Evolutionary conservation across 345 rosid species (phyloP).

Genomic region (Gossypioides kirkii): DNA sequence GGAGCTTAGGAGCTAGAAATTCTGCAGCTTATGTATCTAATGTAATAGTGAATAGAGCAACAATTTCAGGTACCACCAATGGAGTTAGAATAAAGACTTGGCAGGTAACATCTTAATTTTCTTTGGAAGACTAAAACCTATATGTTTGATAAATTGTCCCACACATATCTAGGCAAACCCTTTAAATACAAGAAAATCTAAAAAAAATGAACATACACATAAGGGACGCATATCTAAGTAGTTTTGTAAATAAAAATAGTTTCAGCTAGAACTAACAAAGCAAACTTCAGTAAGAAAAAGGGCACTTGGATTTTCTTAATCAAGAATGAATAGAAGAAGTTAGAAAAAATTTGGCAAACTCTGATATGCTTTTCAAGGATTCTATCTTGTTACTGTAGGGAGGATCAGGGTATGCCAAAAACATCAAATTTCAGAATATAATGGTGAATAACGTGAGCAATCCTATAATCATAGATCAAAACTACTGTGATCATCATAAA

Average conservation of each 20-base stretch:
- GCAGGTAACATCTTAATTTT: conserved; percentile 50
- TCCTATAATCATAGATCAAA: conserved; percentile 75
- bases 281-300: not conserved
- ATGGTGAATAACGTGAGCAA: conserved; percentile 62
- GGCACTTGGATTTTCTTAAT: not conserved
- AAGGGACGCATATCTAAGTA: not conserved
- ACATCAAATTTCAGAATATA: conserved; percentile 57
- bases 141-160: not conserved
- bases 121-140: not conserved
- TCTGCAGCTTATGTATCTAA: conserved; percentile 65
- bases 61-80: conserved; percentile 61
- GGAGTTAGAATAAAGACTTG: conserved; percentile 91
- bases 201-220: not conserved
- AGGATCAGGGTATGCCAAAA: conserved; percentile 72
- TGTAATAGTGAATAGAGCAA: conserved; percentile 60
- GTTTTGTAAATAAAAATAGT: not conserved
- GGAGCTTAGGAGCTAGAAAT: conserved; percentile 68
- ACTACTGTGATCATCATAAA: conserved; percentile 59
- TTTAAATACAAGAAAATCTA: not conserved
- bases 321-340: not conserved
- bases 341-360: not conserved
- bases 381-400: conserved; percentile 39
- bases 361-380: not conserved
- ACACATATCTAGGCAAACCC: not conserved
- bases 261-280: not conserved